These are phyloP conservation scores for Pyrrhoderma lamaoense DNA, from an alignment of 1,284 basidiomycete species.

Conservation along the genomic window DNA sequence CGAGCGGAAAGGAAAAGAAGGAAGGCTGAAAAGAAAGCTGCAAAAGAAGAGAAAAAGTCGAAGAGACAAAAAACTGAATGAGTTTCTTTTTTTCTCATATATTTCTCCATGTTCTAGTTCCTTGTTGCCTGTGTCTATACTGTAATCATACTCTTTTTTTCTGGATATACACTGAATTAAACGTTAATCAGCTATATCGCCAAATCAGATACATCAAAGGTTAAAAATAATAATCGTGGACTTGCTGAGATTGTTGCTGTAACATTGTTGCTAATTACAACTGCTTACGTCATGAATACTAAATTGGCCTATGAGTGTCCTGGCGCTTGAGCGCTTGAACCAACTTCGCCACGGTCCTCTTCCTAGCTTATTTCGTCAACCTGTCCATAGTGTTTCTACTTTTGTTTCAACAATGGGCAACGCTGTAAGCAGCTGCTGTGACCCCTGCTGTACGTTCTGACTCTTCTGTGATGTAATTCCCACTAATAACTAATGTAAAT, in stretches of 20 bases:
- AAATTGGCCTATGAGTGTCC: too few relatives aligned
- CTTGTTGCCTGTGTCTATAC: slow-evolving; percentile 1
- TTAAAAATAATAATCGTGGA: too few relatives aligned
- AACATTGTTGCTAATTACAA: too few relatives aligned
- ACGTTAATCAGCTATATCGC: too few relatives aligned
- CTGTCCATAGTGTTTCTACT: slow-evolving; percentile 19
- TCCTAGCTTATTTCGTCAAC: slow-evolving; percentile 19
- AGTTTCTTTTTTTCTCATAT: not conserved
- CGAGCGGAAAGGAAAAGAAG: slow-evolving; percentile 31
- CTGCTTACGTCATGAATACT: too few relatives aligned
- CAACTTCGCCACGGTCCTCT: slow-evolving; percentile 3
- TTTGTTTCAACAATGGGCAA: slow-evolving; percentile 36
- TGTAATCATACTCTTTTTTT: not conserved
- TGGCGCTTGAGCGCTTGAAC: too few relatives aligned
- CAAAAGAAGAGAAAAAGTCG: slow-evolving; percentile 27
- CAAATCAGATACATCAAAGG: too few relatives aligned
- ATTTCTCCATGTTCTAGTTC: slow-evolving; percentile 6
- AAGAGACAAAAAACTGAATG: slow-evolving; percentile 13
- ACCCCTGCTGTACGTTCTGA: slow-evolving; percentile 59
- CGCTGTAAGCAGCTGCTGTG: slow-evolving; percentile 62
- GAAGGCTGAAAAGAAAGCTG: slow-evolving; percentile 43
- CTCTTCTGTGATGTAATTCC: slow-evolving; percentile 11
- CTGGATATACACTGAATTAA: too few relatives aligned
- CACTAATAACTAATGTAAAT: slow-evolving; percentile 8
- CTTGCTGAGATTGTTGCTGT: too few relatives aligned